phyloP scores from a whole-genome alignment of 805 yeast genomes.

The Candida boleticola region DNA sequence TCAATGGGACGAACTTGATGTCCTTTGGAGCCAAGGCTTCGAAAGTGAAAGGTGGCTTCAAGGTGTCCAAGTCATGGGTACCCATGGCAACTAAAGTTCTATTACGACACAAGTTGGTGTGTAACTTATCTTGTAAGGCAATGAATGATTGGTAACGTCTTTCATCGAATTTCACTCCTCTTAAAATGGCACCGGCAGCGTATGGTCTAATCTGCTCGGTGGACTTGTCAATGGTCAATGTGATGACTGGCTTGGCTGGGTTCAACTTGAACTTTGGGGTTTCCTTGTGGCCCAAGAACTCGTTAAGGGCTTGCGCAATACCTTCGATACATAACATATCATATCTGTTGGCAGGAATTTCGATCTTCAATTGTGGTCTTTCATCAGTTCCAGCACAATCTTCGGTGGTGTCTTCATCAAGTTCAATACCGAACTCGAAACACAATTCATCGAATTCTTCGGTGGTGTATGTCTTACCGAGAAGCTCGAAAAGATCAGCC shows the following conservation, averaged over 20 bases:
- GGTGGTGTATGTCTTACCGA: constrained; percentile 63
- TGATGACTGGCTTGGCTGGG: constrained; percentile 57
- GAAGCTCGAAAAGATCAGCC: constrained; percentile 79
- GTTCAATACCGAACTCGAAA: constrained; percentile 95
- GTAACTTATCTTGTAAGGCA: constrained; percentile 93
- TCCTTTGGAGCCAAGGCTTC: constrained; percentile 80
- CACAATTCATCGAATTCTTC: constrained; percentile 96
- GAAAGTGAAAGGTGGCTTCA: constrained; percentile 81
- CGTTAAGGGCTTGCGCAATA: constrained; percentile 90
- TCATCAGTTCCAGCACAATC: constrained; percentile 62
- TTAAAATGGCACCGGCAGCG: constrained; percentile 92
- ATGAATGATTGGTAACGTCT: constrained; percentile 92
- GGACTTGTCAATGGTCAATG: constrained; percentile 72
- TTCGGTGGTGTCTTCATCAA: constrained; percentile 95
- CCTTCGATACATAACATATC: constrained; percentile 99
- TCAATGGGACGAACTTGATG: constrained; percentile 70
- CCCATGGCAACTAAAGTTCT: constrained; percentile 98
- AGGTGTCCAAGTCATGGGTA: constrained; percentile 87
- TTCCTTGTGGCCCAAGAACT: constrained; percentile 68
- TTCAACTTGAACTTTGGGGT: constrained; percentile 68
- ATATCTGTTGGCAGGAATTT: constrained; percentile 97
- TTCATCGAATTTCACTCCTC: constrained; percentile 77
- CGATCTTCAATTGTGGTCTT: constrained; percentile 96
- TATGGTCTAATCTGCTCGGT: constrained; percentile 80
- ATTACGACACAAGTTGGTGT: constrained; percentile 92